Evolutionary conservation across 2,329 filamentous ascomycete species (phyloP), one percentile per base, ranked within the genome.

Genomic region (Penicillium sp.): DNA sequence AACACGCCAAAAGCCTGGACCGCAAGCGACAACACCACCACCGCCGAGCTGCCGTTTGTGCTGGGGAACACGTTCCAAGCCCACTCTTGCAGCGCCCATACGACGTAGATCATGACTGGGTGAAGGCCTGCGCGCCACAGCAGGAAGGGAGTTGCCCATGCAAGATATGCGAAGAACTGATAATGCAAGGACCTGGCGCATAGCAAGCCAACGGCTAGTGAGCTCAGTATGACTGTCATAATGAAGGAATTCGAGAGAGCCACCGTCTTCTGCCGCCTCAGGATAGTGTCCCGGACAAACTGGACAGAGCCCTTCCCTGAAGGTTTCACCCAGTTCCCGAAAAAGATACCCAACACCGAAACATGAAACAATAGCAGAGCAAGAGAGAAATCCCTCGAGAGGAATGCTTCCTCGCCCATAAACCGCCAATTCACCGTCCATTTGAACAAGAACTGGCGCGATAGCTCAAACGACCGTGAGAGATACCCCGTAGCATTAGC

Each of bases 361-460:
- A 76, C 74, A 66, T 96, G 89, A 47, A 81, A 64, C 1, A 70
- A 76, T 22, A 95, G 76, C 42, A 96, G 77, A 12, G 73, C 69
- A 14, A 85, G 60, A 22, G 89, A 82, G 65, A 95, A 95, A 2
- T 73, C 67, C 52, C 75, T 80, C 58, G 83, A 86, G 39, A 95
- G 78, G 62, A 99, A 99, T 0, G 75, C 71, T 6, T 87, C 81
- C 70, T 96, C 90, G 13, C 87, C 85, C n/a, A 96, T 73, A 67
- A 97, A 97, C 46, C 91, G 84, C 93, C 93, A 99, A 71, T 99
- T 99, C 59, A 99, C 93, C 0, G 93, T 99, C 93, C 93, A 99
- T 72, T 92, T 90, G 77, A 92, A 97, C 62, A 95, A 79, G 73
- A 99, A 99, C 61, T 89, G 83, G 46, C 93, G 80, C 39, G 88